These are phyloP conservation scores for Schizochytrium sp. DNA, from an alignment of 108 stramenopile genomes.

Conservation along the genomic window DNA sequence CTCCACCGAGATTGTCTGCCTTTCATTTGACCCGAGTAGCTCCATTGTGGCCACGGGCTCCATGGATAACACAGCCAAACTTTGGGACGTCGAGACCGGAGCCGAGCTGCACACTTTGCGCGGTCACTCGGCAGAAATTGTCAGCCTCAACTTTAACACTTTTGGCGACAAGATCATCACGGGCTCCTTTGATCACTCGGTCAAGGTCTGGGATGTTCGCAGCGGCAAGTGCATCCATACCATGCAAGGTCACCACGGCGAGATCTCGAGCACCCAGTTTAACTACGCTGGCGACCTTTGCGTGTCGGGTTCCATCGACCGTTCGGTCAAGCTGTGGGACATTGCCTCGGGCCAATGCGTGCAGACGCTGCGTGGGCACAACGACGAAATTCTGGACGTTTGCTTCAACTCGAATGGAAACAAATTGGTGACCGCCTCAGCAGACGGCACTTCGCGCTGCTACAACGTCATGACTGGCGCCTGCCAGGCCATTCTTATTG, in stretches of 20 bases:
- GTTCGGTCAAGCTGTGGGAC: slow-evolving; percentile 59
- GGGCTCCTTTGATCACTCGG: slow-evolving; percentile 56
- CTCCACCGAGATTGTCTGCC: slow-evolving; percentile 60
- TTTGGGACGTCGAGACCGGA: slow-evolving; percentile 61
- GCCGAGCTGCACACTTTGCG: slow-evolving; percentile 55
- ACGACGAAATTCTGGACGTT: slow-evolving; percentile 61
- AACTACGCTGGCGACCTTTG: slow-evolving; percentile 44
- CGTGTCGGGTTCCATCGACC: slow-evolving; percentile 50
- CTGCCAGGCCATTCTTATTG: slow-evolving; percentile 56
- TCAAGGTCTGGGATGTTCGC: slow-evolving; percentile 58
- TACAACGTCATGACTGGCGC: slow-evolving; percentile 60
- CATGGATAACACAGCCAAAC: slow-evolving; percentile 61
- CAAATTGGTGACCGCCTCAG: slow-evolving; percentile 54
- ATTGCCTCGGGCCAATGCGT: slow-evolving; percentile 46
- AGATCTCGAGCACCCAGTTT: slow-evolving; percentile 50
- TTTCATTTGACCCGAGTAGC: slow-evolving; percentile 56
- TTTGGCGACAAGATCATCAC: slow-evolving; percentile 50
- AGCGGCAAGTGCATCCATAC: slow-evolving; percentile 53
- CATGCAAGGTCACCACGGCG: slow-evolving; percentile 53
- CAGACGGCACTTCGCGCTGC: slow-evolving; percentile 53
- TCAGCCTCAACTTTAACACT: slow-evolving; percentile 54
- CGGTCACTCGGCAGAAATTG: slow-evolving; percentile 60
- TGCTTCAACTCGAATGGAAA: slow-evolving; percentile 50
- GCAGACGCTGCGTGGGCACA: slow-evolving; percentile 58
- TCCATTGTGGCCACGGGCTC: slow-evolving; percentile 51